Percentiles rank a stretch among this genome's conserved stretches.
Conservation (phyloP, 768 basidiomycete genomes). For the Phlegmacium glaucopus region DNA sequence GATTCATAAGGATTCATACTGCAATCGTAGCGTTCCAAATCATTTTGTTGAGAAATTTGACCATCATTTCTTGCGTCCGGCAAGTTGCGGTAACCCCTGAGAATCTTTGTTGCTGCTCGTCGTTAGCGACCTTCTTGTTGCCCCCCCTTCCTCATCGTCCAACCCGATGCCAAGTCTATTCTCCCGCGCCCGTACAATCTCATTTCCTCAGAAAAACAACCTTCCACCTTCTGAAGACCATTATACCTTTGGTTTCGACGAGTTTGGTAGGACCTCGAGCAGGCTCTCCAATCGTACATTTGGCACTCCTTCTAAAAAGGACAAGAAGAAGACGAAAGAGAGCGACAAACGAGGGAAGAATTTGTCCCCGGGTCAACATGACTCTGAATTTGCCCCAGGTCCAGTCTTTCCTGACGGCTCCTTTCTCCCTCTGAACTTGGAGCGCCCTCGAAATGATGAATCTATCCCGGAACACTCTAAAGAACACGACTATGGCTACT, state of each 20-base stretch:
- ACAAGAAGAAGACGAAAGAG: slow-evolving; percentile 53
- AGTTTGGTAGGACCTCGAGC: slow-evolving; percentile 62
- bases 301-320: slow-evolving; percentile 42
- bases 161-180: slow-evolving; percentile 70
- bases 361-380: slow-evolving; percentile 34
- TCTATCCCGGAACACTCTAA: slow-evolving; percentile 31
- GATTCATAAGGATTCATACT: too few relatives aligned
- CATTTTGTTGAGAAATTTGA: too few relatives aligned
- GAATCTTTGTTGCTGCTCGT: slow-evolving; percentile 17
- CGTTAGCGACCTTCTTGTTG: slow-evolving; percentile 19
- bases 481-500: slow-evolving; percentile 63
- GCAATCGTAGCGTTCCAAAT: too few relatives aligned
- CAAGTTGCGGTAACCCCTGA: slow-evolving; percentile 21
- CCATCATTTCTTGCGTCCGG: slow-evolving; percentile 17
- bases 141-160: slow-evolving; percentile 29
- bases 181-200: slow-evolving; percentile 64
- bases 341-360: slow-evolving; percentile 44
- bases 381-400: slow-evolving; percentile 27
- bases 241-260: slow-evolving; percentile 40
- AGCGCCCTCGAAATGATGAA: slow-evolving; percentile 37
- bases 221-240: slow-evolving; percentile 21
- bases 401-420: slow-evolving; percentile 46
- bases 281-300: slow-evolving; percentile 35
- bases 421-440: slow-evolving; percentile 51
- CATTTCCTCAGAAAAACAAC: slow-evolving; percentile 46